Evolutionary conservation across 2,329 filamentous ascomycete species (phyloP), one percentile per base, ranked within the genome.

Genomic region (Xylariales sp.): DNA sequence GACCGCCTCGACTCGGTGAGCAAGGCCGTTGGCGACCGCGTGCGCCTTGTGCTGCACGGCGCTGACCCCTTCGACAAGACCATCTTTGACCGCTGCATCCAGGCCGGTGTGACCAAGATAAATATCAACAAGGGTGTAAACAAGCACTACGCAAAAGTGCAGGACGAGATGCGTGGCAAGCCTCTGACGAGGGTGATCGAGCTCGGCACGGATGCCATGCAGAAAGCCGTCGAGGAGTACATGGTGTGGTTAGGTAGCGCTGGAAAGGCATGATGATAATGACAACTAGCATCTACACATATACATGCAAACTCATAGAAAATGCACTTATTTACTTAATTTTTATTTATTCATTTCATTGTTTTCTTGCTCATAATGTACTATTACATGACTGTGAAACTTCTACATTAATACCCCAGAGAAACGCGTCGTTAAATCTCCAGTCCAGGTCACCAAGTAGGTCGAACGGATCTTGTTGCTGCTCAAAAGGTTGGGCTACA

Each of bases 81-180:
- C 8, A 66, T 68, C 40, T 70, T 70, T 45, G 41, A 51, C 17
- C 54, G 53, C 31, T 72, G 67, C 55, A 70, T 73, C 52, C 53
- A 55, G 16, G 60, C 52, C 6, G 70, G 70, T 33, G 63, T 72
- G 25, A 61, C 60, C 33, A 72, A 72, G 57, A 54, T 71, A 46
- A 74, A 74, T 47, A 69, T 73, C 56, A 74, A 73, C 56, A 69
- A 70, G 56, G 67, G 66, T 30, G 66, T 72, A 63, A 72, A 71
- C 49, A 67, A 66, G 40, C 64, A 70, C 48, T 70, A 69, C 41
- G 63, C 63, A 4, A 52, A 54, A 5, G 62, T 65, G 27, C 65
- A 68, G 55, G 54, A 63, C 40, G 63, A 68, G 55, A 69, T 68
- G 65, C 48, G 50, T 21, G 67, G 65, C 2, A 66, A 66, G 52